Base-by-base conservation (phyloP, 2,329 filamentous ascomycete species). In the Seiridium unicorne region DNA sequence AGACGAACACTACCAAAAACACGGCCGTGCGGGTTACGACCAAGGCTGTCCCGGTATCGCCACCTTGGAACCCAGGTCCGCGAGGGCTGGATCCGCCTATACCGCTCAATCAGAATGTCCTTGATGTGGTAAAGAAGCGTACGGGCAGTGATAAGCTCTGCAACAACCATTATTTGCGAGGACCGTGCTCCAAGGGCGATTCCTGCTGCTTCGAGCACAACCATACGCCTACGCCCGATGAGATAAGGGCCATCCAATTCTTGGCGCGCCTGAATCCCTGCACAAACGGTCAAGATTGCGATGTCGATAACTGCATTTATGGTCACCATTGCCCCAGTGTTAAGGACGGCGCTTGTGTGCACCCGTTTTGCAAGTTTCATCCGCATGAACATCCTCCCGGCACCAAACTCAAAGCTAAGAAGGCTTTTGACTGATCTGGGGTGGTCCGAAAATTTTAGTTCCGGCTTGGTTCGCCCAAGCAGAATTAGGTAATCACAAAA, bases 81-180 rank as follows among this genome's bases (percentile, higher is more conserved):
- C 82, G 84, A 36, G 85, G 85, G 1, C 68, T 87, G 2, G 85
- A 88, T 60, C 72, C 79, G 18, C 76, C 80, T 1, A 80, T 87
- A 36, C 71, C 71, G 2, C 74, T 83, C 31, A 81, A 79, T 59
- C 66, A 72, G 48, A 62, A 69, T 1, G 78, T 78, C 6, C 70
- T 87, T 61, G 84, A 87, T 11, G 76, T 71, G 31, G 79, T 88
- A 65, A 86, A 85, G 74, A 83, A 79, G 67, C 77, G 84, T 60
- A 81, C 80, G 59, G 81, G 81, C 38, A 74, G 72, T 64, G 78
- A 81, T 62, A 87, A 87, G 70, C 73, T 87, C 6, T 88, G 85
- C 76, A 88, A 88, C 69, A 85, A 85, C 54, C 83, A 86, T 66
- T 87, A 84, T 66, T 77, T 88, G 36, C 77, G 83, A 18, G 84